These are phyloP conservation scores for Cladobotryum protrusum DNA, from an alignment of 2,329 filamentous ascomycete genomes.

Conservation along the genomic window DNA sequence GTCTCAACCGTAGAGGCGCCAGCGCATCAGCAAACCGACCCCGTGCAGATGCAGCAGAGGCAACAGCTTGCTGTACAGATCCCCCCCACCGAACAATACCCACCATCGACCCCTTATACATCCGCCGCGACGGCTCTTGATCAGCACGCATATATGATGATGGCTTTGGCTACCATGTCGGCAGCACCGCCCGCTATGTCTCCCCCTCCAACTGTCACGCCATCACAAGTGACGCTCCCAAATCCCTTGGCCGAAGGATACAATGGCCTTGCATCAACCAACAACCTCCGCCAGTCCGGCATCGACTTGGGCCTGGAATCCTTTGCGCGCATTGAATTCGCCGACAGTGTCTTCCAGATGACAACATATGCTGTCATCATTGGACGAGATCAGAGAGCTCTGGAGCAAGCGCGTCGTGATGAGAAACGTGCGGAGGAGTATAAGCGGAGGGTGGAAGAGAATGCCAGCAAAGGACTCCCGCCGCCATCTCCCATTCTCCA, in stretches of 20 bases:
- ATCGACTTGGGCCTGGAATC: conserved; percentile 44
- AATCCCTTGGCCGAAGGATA: conserved; percentile 27
- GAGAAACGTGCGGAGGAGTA: conserved; percentile 43
- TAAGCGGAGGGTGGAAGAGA: conserved; percentile 39
- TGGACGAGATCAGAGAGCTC: conserved; percentile 60
- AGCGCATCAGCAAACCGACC: conserved; percentile 1
- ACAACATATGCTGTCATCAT: conserved; percentile 67
- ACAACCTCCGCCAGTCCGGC: conserved; percentile 29
- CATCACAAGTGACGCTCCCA: conserved; percentile 40
- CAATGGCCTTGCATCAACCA: conserved; percentile 23
- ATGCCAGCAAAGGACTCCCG: conserved; percentile 43
- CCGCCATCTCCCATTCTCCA: conserved; percentile 44
- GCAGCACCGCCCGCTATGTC: conserved; percentile 31
- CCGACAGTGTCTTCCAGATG: conserved; percentile 73
- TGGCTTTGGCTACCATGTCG: conserved; percentile 37
- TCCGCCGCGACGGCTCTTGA: conserved; percentile 28
- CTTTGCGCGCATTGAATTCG: conserved; percentile 60
- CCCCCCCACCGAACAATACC: conserved; percentile 20
- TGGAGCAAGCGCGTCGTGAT: conserved; percentile 48
- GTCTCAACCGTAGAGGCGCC: conserved; percentile 7
- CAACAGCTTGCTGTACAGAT: conserved; percentile 9
- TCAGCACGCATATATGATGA: conserved; percentile 39
- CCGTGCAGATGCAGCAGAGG: conserved; percentile 12
- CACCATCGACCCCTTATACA: conserved; percentile 29
- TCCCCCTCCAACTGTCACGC: conserved; percentile 39